phyloP scores from a whole-genome alignment of 1,139 yeast genomes.

The Candida mesenterica region DNA sequence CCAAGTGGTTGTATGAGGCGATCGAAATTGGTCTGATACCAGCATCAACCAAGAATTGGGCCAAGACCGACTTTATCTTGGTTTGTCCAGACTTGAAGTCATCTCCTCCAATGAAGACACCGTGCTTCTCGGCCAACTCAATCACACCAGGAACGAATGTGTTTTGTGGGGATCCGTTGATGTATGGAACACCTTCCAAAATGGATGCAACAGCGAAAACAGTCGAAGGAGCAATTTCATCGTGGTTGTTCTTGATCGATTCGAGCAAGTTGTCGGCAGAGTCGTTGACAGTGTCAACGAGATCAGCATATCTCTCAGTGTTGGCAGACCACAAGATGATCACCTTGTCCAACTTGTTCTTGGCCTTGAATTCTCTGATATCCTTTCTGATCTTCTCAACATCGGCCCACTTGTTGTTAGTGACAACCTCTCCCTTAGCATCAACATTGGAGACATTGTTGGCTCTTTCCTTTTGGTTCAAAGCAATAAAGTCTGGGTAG shows the following conservation, averaged over 20 bases:
- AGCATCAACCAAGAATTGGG: slow-evolving; percentile 94
- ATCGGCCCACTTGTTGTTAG: slow-evolving; percentile 80
- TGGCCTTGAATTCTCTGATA: slow-evolving; percentile 72
- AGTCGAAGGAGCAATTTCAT: slow-evolving; percentile 87
- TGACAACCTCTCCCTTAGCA: slow-evolving; percentile 49
- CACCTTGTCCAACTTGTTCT: slow-evolving; percentile 78
- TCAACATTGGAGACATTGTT: slow-evolving; percentile 73
- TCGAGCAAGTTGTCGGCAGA: slow-evolving; percentile 76
- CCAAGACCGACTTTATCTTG: slow-evolving; percentile 89
- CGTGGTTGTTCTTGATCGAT: slow-evolving; percentile 75
- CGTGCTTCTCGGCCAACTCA: slow-evolving; percentile 78
- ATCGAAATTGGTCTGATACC: slow-evolving; percentile 94
- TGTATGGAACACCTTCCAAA: slow-evolving; percentile 82
- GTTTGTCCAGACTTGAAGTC: slow-evolving; percentile 98
- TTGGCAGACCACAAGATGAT: slow-evolving; percentile 96
- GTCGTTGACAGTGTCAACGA: slow-evolving; percentile 80
- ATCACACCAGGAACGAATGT: slow-evolving; percentile 95
- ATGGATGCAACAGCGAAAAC: slow-evolving; percentile 91
- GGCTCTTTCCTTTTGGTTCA: slow-evolving; percentile 91
- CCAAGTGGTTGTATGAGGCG: slow-evolving; percentile 94
- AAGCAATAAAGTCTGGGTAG: slow-evolving; percentile 96
- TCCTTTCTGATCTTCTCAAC: slow-evolving; percentile 85
- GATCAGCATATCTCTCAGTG: slow-evolving; percentile 88
- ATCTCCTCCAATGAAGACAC: slow-evolving; percentile 89
- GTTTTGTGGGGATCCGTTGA: slow-evolving; percentile 96